phyloP scores from a whole-genome alignment of 768 basidiomycete species.

The Podaxis sp. region DNA sequence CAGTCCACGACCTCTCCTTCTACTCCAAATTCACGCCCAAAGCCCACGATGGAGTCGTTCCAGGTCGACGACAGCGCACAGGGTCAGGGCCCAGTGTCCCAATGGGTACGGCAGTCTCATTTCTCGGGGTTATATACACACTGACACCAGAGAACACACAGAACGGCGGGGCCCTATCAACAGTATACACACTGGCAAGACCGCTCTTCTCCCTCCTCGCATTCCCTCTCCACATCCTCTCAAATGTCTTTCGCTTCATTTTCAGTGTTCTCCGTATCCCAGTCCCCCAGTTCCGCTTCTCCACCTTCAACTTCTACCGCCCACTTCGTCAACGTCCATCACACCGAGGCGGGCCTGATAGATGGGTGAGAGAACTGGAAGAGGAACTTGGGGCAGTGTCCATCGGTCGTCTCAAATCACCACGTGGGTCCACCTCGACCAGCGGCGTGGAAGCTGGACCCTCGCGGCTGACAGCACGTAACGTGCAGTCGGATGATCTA shows the following conservation, averaged over 20 bases:
- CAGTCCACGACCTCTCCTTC: constrained; percentile 11
- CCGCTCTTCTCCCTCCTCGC: constrained; percentile 51
- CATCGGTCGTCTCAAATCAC: constrained; percentile 41
- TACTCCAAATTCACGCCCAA: constrained; percentile 13
- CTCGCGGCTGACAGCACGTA: constrained; percentile 42
- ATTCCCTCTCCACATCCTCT: constrained; percentile 60
- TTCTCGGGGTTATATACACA: background rate
- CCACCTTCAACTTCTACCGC: constrained; percentile 45
- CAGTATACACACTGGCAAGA: constrained; percentile 27
- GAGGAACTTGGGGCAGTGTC: constrained; percentile 81
- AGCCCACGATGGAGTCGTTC: constrained; percentile 35
- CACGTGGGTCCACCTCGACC: constrained; percentile 33
- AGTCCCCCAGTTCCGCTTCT: constrained; percentile 55
- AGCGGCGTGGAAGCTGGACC: constrained; percentile 43
- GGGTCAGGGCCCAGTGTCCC: constrained; percentile 22
- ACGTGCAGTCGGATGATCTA: constrained; percentile 23
- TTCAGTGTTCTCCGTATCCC: constrained; percentile 69
- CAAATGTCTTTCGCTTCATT: constrained; percentile 61
- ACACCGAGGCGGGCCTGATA: constrained; percentile 58
- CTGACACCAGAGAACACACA: constrained; percentile 14
- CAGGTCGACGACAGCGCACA: constrained; percentile 55
- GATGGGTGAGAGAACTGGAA: constrained; percentile 80
- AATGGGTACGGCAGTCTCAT: constrained; percentile 16
- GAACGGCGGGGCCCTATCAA: constrained; percentile 4
- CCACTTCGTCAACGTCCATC: constrained; percentile 36